These are phyloP conservation scores for Botrytis byssoidea DNA, from an alignment of 2,329 filamentous ascomycete genomes.

Conservation along the genomic window DNA sequence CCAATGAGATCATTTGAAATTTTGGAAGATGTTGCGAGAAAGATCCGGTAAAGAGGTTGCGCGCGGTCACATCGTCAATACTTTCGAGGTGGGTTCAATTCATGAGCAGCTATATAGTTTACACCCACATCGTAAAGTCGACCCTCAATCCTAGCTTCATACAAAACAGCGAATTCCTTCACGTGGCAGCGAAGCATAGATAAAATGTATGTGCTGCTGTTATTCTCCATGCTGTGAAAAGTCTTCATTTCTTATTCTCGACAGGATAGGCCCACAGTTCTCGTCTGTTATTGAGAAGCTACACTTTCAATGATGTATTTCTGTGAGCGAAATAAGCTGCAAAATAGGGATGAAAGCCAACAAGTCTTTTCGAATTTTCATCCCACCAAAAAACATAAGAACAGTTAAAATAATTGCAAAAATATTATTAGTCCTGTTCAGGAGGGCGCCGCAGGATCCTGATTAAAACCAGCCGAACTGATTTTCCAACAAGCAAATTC, in stretches of 20 bases:
- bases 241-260: not conserved
- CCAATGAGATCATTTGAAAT: too few relatives aligned
- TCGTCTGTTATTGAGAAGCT: not conserved
- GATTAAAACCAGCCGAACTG: not conserved
- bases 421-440: not conserved
- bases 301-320: not conserved
- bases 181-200: too few relatives aligned
- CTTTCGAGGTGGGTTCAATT: not conserved
- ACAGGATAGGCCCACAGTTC: not conserved
- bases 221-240: not conserved
- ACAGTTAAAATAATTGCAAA: not conserved
- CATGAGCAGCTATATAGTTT: not conserved
- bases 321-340: not conserved
- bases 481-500: not conserved
- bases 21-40: too few relatives aligned
- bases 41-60: too few relatives aligned
- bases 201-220: too few relatives aligned
- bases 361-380: not conserved
- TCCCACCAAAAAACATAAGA: not conserved
- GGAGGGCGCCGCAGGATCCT: not conserved
- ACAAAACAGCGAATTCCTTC: too few relatives aligned
- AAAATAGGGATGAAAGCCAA: not conserved
- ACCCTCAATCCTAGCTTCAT: too few relatives aligned
- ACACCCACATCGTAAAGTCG: too few relatives aligned
- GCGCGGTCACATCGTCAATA: not conserved